Evolutionary conservation across 2,329 filamentous ascomycete species (phyloP).

Genomic region (Aureobasidium namibiae): DNA sequence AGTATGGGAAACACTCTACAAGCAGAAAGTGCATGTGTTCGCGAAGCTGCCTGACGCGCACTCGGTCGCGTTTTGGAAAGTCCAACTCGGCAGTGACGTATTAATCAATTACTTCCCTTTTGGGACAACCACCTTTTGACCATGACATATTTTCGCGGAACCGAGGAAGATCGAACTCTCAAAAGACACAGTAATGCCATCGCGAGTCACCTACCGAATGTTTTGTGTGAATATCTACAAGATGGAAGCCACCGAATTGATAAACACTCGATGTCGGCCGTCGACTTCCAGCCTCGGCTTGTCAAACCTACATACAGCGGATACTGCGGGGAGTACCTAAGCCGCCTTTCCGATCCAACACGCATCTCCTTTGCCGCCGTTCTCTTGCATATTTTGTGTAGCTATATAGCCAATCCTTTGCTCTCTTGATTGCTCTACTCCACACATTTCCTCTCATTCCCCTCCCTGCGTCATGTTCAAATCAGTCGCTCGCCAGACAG

Average conservation of each 20-base stretch:
- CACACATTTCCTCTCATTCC: background rate
- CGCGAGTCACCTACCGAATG: background rate
- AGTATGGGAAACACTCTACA: background rate
- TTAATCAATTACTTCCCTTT: slow-evolving; percentile 6
- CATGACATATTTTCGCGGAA: background rate
- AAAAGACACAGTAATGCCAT: background rate
- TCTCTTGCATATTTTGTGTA: background rate
- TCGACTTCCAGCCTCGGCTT: slow-evolving; percentile 12
- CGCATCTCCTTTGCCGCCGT: background rate
- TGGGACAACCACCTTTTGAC: background rate
- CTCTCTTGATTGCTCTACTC: background rate
- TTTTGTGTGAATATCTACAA: background rate
- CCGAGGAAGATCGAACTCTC: too few species aligned
- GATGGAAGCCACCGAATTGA: background rate
- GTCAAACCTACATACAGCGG: background rate
- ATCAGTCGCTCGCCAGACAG: slow-evolving; percentile 31
- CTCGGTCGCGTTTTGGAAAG: background rate
- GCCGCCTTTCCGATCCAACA: slow-evolving; percentile 11
- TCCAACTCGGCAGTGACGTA: background rate
- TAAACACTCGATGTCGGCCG: background rate
- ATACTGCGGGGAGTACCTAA: too few species aligned
- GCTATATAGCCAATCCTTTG: background rate
- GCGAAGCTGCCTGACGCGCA: slow-evolving; percentile 6
- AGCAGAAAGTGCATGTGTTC: background rate
- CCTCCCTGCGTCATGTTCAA: slow-evolving; percentile 32